Base-by-base conservation (phyloP, 1,139 yeast species). In the Suhomyces yuchorum region DNA sequence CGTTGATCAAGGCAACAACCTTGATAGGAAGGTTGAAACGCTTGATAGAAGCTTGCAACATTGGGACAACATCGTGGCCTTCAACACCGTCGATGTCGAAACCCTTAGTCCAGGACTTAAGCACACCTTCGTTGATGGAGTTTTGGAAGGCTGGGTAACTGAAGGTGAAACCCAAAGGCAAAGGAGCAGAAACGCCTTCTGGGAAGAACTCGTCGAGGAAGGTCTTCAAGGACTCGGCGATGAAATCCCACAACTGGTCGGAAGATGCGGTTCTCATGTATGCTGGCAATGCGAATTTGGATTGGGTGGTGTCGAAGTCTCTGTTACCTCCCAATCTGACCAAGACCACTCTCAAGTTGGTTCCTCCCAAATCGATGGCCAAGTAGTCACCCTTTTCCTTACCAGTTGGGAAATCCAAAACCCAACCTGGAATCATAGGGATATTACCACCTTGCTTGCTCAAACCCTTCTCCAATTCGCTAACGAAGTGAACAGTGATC, bases 341-440 rank as follows among this genome's bases (percentile, higher is more conserved):
- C 64, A 86, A 78, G 46, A 92, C 96, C 48, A 90, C 96, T 67
- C 97, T 82, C 67, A 91, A 78, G 73, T 91, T 91, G 56, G 97
- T 91, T 55, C 97, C 97, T 66, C 97, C 97, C 72, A 93, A 81
- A 68, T 93, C 99, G 53, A 93, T 86, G 46, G 98, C 97, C 65
- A 93, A 73, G 69, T 81, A 93, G 57, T 88, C 85, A 56, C 99
- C 99, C 40, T 77, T 78, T 70, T 93, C 99, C 56, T 82, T 71
- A 59, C 98, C 98, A 42, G 95, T 85, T 52, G 99, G 98, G 76
- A 76, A 85, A 61, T 87, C 96, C 80, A 90, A 77, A 47, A 92
- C 97, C 97, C 97, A 92, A 54, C 96, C 89, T 39, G 96, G 96
- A 63, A 87, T 90, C 99, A 92, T 93, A 51, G 98, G 98, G 62